These are phyloP conservation scores for Starmerella davenportii DNA, from an alignment of 805 yeast genomes.

Conservation along the genomic window DNA sequence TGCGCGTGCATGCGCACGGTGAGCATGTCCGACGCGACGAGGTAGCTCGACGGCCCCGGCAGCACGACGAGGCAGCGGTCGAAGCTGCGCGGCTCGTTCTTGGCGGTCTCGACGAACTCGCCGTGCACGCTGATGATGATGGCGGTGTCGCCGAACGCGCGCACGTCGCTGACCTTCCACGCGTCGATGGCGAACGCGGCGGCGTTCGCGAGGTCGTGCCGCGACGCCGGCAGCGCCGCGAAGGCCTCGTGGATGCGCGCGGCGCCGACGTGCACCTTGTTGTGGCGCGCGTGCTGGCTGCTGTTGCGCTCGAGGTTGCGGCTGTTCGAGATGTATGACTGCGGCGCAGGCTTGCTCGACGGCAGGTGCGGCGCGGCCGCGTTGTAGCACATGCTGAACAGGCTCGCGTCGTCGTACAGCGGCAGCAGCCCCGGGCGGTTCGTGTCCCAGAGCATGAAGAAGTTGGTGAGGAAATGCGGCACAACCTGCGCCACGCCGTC, in stretches of 20 bases:
- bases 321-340: constrained; percentile 5
- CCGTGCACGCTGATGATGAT: constrained; percentile 73
- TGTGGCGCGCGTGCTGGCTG: constrained; percentile 31
- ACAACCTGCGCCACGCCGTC: constrained; percentile 49
- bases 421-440: constrained; percentile 51
- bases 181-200: constrained; percentile 59
- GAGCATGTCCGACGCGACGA: constrained; percentile 77
- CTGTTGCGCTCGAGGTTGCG: constrained; percentile 46
- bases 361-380: constrained; percentile 40
- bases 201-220: constrained; percentile 54
- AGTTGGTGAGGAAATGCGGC: constrained; percentile 62
- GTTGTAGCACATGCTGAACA: constrained; percentile 67
- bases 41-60: constrained; percentile 45
- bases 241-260: constrained; percentile 46
- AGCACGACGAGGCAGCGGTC: constrained; percentile 71
- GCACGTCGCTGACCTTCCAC: constrained; percentile 28
- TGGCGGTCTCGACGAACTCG: constrained; percentile 42
- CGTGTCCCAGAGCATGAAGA: constrained; percentile 63
- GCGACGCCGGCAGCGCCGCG: constrained; percentile 54
- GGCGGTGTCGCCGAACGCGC: constrained; percentile 55
- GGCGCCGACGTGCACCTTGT: constrained; percentile 50
- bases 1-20: constrained; percentile 37
- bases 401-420: constrained; percentile 66
- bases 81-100: constrained; percentile 48
- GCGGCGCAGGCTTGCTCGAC: constrained; percentile 2